Evolutionary conservation across 495 filamentous ascomycete genomes (phyloP).

Genomic region (Aspergillus saccharolyticus): DNA sequence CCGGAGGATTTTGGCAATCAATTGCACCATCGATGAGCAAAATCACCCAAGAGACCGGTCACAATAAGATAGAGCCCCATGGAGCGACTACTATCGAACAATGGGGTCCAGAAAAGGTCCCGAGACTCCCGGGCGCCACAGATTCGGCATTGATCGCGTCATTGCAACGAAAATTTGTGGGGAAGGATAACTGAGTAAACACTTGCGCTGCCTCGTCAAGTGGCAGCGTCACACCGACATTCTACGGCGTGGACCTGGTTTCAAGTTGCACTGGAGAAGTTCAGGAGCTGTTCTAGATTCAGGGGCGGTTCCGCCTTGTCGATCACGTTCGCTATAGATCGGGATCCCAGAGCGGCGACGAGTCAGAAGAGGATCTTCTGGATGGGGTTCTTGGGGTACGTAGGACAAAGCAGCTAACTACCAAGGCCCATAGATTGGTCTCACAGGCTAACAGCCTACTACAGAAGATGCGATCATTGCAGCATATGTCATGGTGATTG

Average conservation of each 20-base stretch:
- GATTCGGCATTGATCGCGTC: constrained; percentile 1
- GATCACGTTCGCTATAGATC: background rate
- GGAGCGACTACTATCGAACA: background rate
- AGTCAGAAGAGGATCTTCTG: background rate
- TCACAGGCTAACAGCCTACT: too few relatives aligned
- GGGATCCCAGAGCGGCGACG: background rate
- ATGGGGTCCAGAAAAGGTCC: background rate
- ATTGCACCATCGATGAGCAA: constrained; percentile 31
- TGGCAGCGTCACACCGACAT: background rate
- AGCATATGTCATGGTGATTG: background rate
- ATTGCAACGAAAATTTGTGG: background rate
- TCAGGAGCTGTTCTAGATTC: background rate
- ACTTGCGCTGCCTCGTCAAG: background rate
- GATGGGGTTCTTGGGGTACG: background rate
- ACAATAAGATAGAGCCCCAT: background rate
- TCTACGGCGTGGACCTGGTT: background rate
- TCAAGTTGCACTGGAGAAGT: background rate
- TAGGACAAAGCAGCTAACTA: background rate
- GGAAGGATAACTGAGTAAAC: background rate
- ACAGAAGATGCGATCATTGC: background rate
- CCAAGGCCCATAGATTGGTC: background rate
- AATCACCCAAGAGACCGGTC: constrained; percentile 24
- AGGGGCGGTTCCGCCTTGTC: background rate
- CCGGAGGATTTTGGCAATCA: constrained; percentile 10
- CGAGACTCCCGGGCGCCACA: constrained; percentile 1